Percentiles rank a stretch among this genome's conserved stretches.
Conservation (phyloP, 1,139 yeast species). For the Candida freyschussii region DNA sequence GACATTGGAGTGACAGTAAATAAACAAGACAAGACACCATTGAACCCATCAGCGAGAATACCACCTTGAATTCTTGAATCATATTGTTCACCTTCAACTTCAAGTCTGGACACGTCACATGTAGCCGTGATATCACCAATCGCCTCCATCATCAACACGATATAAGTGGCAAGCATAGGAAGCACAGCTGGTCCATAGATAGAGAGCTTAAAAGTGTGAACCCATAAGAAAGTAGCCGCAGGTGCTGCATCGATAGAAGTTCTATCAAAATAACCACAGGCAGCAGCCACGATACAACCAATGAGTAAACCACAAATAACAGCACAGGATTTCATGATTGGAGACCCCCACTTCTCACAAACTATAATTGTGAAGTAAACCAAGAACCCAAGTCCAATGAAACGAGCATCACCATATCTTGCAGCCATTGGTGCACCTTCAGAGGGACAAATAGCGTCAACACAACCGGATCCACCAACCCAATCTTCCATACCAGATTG, state of each 20-base stretch:
- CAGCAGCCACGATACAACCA: slow-evolving; percentile 91
- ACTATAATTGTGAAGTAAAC: slow-evolving; percentile 70
- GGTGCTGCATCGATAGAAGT: slow-evolving; percentile 62
- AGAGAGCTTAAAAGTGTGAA: slow-evolving; percentile 66
- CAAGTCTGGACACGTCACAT: slow-evolving; percentile 79
- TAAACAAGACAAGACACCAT: slow-evolving; percentile 70
- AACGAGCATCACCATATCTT: slow-evolving; percentile 82
- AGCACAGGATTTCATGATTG: slow-evolving; percentile 90
- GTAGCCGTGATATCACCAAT: slow-evolving; percentile 94
- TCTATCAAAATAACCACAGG: slow-evolving; percentile 72
- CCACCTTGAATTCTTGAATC: slow-evolving; percentile 92
- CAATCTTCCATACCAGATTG: slow-evolving; percentile 74
- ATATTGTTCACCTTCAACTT: slow-evolving; percentile 72
- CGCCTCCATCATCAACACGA: slow-evolving; percentile 65
- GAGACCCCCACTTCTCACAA: slow-evolving; percentile 87
- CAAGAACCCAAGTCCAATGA: slow-evolving; percentile 79
- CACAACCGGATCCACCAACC: slow-evolving; percentile 85
- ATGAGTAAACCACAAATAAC: slow-evolving; percentile 77
- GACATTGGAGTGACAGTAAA: slow-evolving; percentile 79
- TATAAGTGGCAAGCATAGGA: slow-evolving; percentile 77
- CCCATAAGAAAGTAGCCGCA: slow-evolving; percentile 84
- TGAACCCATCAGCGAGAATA: slow-evolving; percentile 68
- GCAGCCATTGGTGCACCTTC: slow-evolving; percentile 48
- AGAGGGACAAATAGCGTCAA: slow-evolving; percentile 41
- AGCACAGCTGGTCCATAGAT: slow-evolving; percentile 81